Percentiles rank a stretch among this genome's conserved stretches.
phyloP scores from a whole-genome alignment of 2,329 filamentous ascomycete genomes.

The Calonectria pteridis region DNA sequence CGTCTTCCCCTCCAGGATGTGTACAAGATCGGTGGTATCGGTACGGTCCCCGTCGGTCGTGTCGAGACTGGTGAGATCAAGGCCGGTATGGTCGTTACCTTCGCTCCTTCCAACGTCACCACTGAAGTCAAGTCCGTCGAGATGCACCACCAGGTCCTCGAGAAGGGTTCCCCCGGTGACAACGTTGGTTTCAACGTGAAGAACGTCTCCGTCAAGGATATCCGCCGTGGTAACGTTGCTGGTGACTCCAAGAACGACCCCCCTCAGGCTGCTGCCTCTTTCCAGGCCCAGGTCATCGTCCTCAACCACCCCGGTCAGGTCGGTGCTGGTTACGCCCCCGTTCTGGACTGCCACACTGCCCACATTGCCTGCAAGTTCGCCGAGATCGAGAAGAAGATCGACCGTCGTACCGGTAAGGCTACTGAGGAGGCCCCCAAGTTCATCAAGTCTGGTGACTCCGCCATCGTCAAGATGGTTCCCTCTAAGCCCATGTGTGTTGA shows the following conservation, averaged over 20 bases:
- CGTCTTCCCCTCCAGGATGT: conserved; percentile 99
- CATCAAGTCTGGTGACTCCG: conserved; percentile 99
- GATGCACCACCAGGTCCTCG: conserved; percentile 99
- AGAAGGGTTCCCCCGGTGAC: conserved; percentile 96
- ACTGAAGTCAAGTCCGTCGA: conserved; percentile 99
- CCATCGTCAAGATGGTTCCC: conserved; percentile 99
- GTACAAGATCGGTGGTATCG: conserved; percentile 99
- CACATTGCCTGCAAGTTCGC: conserved; percentile 99
- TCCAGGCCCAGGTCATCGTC: conserved; percentile 99
- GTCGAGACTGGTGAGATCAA: conserved; percentile 99
- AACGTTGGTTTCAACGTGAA: conserved; percentile 99
- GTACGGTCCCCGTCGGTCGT: conserved; percentile 99
- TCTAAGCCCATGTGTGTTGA: conserved; percentile 99
- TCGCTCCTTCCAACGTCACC: conserved; percentile 98
- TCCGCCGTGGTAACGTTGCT: conserved; percentile 99
- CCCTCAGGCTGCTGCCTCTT: conserved; percentile 86
- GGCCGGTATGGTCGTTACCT: conserved; percentile 94
- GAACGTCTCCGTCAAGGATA: conserved; percentile 99
- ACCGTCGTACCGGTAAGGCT: conserved; percentile 99
- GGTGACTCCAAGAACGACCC: conserved; percentile 99
- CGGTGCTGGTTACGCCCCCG: conserved; percentile 98
- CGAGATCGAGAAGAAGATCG: conserved; percentile 99
- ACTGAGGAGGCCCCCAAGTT: conserved; percentile 95
- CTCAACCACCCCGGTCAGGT: conserved; percentile 99
- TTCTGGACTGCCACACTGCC: conserved; percentile 99